Evolutionary conservation across 352 stramenopile species (phyloP).

Genomic region (Globisporangium spiculum): DNA sequence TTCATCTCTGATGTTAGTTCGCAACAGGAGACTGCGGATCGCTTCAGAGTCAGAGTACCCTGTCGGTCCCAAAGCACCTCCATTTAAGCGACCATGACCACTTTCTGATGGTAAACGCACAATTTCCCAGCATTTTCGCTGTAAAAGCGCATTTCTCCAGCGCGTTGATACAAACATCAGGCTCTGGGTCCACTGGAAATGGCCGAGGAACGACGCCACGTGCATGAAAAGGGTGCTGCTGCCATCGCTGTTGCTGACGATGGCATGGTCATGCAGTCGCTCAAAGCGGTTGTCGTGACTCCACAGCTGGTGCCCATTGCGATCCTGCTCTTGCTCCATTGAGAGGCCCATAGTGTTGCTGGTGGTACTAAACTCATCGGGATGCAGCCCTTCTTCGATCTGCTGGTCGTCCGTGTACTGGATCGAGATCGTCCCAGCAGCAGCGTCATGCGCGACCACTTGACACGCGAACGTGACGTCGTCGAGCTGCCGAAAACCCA

Average conservation of each 20-base stretch:
- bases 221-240: neutral
- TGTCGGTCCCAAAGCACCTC: neutral
- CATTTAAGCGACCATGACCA: neutral
- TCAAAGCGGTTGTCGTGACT: neutral
- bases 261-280: neutral
- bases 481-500: slow-evolving; percentile 28
- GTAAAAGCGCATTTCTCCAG: slow-evolving; percentile 14
- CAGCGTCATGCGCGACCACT: slow-evolving; percentile 19
- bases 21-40: neutral
- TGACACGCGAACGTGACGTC: slow-evolving; percentile 26
- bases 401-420: slow-evolving; percentile 29
- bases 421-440: slow-evolving; percentile 18
- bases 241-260: neutral
- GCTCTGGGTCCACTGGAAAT: slow-evolving; percentile 16
- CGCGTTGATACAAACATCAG: slow-evolving; percentile 15
- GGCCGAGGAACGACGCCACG: slow-evolving; percentile 18
- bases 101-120: slow-evolving; percentile 9
- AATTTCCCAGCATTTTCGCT: slow-evolving; percentile 11
- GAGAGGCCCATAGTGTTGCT: neutral
- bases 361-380: slow-evolving; percentile 23
- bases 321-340: neutral
- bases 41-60: neutral
- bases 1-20: neutral
- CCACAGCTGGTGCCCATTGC: neutral
- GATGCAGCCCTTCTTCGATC: slow-evolving; percentile 21